Base-by-base conservation (phyloP, 352 stramenopile species). In the Pelagophyceae sp. region DNA sequence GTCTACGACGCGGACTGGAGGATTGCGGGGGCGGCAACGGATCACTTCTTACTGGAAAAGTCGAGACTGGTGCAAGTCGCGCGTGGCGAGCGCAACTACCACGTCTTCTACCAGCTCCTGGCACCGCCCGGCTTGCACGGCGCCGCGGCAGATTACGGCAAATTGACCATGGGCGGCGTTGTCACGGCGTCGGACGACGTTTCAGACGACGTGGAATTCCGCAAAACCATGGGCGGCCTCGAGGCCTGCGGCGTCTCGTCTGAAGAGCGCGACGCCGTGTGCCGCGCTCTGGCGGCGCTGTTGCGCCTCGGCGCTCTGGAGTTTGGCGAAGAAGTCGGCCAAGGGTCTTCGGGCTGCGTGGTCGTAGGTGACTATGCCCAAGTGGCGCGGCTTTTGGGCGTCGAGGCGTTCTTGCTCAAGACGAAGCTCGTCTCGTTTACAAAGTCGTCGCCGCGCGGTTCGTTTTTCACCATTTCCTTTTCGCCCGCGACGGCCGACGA, bases 301-400 rank as follows among this genome's bases (percentile, higher is more conserved):
- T 81, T 99, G 61, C 94, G 98, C 84, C 87, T 99, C 50, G 94
- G 94, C 70, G 98, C 98, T 86, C 88, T 99, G 40, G 85, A 94
- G 23, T 97, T 98, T 80, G 88, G 96, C 31, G 80, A 88, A 1
- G 88, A 93, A 72, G 88, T 88, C 38, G 85, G 93, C 77, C 89
- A 88, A 35, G 87, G 86, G 25, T 60, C 6, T 15, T 17, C 6
- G 27, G 38, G 27, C 5, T 60, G 2, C 38, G 75, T 51, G 27
- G 45, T 45, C 33, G 38, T 19, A 0, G 5, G 6, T 5, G 6
- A 23, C 31, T 3, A 72, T 78, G 84, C 11, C 82, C 83, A 11
- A 11, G 58, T 33, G 11, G 58, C 87, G 70, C 69, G 79, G 32
- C 77, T 92, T 35, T 77, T 93, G 38, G 86, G 85, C 27, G 78